Evolutionary conservation across 768 basidiomycete species (phyloP).

Genomic region (Hygrophoropsis aurantiaca): DNA sequence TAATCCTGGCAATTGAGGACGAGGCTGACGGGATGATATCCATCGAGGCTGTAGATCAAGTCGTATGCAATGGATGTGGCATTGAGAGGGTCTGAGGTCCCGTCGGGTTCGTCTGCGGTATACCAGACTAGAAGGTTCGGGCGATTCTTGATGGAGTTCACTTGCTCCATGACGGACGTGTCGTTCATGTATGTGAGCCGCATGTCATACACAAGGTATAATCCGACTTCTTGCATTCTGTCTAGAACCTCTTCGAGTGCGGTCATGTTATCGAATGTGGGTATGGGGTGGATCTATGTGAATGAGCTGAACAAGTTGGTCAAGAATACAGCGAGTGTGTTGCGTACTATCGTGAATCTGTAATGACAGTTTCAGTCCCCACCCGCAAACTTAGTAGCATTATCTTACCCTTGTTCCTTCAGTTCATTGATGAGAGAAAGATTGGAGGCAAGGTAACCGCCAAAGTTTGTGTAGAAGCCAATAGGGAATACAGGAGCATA

Average conservation of each 20-base stretch:
- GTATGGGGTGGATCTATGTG: conserved; percentile 64
- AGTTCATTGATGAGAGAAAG: conserved; percentile 29
- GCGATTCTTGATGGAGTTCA: conserved; percentile 64
- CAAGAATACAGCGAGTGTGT: neutral
- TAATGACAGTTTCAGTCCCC: neutral
- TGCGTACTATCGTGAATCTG: conserved; percentile 30
- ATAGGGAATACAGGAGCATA: conserved; percentile 51
- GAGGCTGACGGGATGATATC: conserved; percentile 66
- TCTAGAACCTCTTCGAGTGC: conserved; percentile 57
- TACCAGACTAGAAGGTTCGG: conserved; percentile 72
- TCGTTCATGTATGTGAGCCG: conserved; percentile 64
- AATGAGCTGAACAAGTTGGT: conserved; percentile 7
- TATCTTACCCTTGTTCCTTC: conserved; percentile 24
- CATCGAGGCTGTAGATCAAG: conserved; percentile 60
- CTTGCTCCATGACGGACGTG: conserved; percentile 60
- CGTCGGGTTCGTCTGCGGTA: conserved; percentile 73
- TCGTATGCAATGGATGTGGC: conserved; percentile 51
- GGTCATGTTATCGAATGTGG: conserved; percentile 55
- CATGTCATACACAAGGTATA: conserved; percentile 84
- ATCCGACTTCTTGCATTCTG: conserved; percentile 61
- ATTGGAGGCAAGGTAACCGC: conserved; percentile 20
- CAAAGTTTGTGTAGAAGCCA: conserved; percentile 47
- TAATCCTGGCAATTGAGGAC: conserved; percentile 70
- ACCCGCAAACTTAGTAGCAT: neutral
- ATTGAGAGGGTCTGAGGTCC: conserved; percentile 62